Base-by-base conservation (phyloP, 1,139 yeast species). In the Candida pseudoviswanathii region DNA sequence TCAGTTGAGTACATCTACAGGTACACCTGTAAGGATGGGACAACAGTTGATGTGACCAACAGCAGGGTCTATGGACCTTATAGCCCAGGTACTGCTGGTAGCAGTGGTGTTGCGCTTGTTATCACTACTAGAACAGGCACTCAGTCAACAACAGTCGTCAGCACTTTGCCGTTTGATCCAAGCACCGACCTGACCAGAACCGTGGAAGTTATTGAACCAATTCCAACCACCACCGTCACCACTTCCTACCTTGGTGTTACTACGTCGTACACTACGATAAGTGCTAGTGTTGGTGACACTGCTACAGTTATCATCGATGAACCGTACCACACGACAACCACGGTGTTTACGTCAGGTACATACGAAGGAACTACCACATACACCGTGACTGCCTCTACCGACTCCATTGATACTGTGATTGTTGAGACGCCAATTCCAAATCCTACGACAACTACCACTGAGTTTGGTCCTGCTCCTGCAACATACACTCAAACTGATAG, bases 171-270 rank as follows among this genome's bases (percentile, higher is more conserved):
- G 42, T 37, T 44, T 24, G 10, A 22, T 9, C 24, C 48, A 2
- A 40, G 32, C 1, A 10, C 47, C 10, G 59, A 54, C 22, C 58
- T 51, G 4, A 61, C 62, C 3, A 54, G 50, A 16, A 61, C 63
- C 1, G 55, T 65, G 11, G 63, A 58, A 9, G 58, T 58, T 30
- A 45, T 48, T 7, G 51, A 33, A 4, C 61, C 68, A n/a, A 47
- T 45, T 3, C 56, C 61, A 7, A 54, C 58, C 0, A 45, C 48
- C 1, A 59, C 63, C 2, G 33, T 51, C 2, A 54, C 62, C 7
- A 48, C 57, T 47, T 47, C 56, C 9, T 50, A 47, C 5, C 43
- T 57, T 4, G 62, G 61, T 0, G 34, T 50, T 1, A 22, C 16
- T 3, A 53, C 58, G 4, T 41, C 58, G 4, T 31, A 49, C 3